Evolutionary conservation across 176 grass and related monocot genomes (phyloP).

Genomic region (Sorghum bicolor): Sorghum_bicolor_NCBIv3 NC_012871.2:19069501-19070000

Average conservation of each 20-base stretch:
- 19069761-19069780: constrained; percentile 63
- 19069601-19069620: neutral
- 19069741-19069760: constrained; percentile 51
- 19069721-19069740: constrained; percentile 44
- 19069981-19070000: constrained; percentile 99
- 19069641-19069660: constrained; percentile 12
- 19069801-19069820: constrained; percentile 84
- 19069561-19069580: constrained; percentile 69
- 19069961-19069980: constrained; percentile 91
- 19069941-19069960: constrained; percentile 86
- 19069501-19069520: neutral
- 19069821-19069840: constrained; percentile 87
- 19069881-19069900: constrained; percentile 93
- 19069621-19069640: neutral
- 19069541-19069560: constrained; percentile 63
- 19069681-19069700: neutral
- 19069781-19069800: constrained; percentile 85
- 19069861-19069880: constrained; percentile 78
- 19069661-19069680: neutral
- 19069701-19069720: neutral
- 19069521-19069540: neutral
- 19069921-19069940: constrained; percentile 95
- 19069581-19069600: neutral
- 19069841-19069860: constrained; percentile 89
- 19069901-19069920: constrained; percentile 97